Evolutionary conservation across 2,329 filamentous ascomycete genomes (phyloP).

Genomic region (Fusarium globosum): DNA sequence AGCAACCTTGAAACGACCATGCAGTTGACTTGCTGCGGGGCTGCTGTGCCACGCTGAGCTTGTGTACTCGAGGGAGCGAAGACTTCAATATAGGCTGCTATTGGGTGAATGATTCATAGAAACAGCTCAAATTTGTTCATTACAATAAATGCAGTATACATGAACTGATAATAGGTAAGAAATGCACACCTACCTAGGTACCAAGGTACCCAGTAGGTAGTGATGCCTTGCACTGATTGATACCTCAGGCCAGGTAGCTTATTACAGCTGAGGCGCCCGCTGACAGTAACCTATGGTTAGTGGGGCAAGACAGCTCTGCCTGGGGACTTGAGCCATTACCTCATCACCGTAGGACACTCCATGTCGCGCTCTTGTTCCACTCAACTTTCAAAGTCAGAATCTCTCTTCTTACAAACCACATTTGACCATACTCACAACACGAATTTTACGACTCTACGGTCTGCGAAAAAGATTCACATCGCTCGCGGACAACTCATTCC

Average conservation of each 20-base stretch:
- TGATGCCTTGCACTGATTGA: not conserved
- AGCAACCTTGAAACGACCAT: not conserved
- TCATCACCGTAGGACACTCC: conserved; percentile 39
- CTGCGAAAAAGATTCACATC: conserved; percentile 28
- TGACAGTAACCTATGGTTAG: not conserved
- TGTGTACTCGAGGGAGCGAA: not conserved
- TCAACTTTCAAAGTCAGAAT: conserved; percentile 21
- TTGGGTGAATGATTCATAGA: not conserved
- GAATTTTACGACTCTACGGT: conserved; percentile 11
- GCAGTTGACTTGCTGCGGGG: conserved; percentile 18
- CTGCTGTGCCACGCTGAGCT: conserved; percentile 9
- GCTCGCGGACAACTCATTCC: conserved; percentile 14
- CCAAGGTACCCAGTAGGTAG: no score
- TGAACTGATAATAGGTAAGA: no score
- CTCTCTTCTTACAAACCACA: conserved; percentile 29
- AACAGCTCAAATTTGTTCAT: not conserved
- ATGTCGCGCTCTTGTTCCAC: conserved; percentile 32
- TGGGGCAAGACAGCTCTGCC: conserved; percentile 28
- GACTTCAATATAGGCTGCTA: not conserved
- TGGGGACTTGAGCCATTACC: conserved; percentile 41
- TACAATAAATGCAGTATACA: no score
- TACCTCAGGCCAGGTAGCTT: conserved; percentile 16
- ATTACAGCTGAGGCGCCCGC: conserved; percentile 28
- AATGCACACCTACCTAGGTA: no score
- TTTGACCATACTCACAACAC: conserved; percentile 20